phyloP scores from a whole-genome alignment of 2,329 filamentous ascomycete species.

The Byssothecium circinans region DNA sequence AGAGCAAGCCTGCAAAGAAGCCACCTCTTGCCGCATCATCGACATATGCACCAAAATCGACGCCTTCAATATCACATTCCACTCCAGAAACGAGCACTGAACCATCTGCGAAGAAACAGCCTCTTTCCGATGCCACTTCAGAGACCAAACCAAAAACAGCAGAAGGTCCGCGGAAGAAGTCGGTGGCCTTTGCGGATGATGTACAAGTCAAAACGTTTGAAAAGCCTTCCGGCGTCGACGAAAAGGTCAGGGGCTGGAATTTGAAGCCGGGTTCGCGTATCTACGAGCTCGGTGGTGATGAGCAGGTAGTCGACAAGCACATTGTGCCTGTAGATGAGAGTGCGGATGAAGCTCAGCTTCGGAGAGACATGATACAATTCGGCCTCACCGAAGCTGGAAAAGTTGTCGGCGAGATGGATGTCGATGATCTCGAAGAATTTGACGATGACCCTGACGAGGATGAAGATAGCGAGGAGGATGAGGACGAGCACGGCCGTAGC shows the following conservation, averaged over 20 bases:
- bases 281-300: constrained; percentile 48
- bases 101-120: background rate
- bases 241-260: constrained; percentile 29
- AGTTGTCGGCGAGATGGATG: constrained; percentile 86
- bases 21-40: background rate
- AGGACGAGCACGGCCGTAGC: constrained; percentile 76
- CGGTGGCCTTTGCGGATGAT: constrained; percentile 65
- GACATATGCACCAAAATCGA: background rate
- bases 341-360: constrained; percentile 75
- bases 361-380: constrained; percentile 89
- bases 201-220: constrained; percentile 49
- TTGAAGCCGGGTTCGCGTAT: constrained; percentile 42
- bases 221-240: constrained; percentile 15
- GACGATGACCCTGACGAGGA: constrained; percentile 54
- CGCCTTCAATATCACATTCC: background rate
- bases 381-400: constrained; percentile 84
- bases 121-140: background rate
- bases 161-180: constrained; percentile 51
- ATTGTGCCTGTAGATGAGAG: constrained; percentile 75
- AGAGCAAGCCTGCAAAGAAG: constrained; percentile 13
- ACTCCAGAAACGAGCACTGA: background rate
- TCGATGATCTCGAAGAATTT: constrained; percentile 63
- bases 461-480: constrained; percentile 61
- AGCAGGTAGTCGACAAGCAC: constrained; percentile 47
- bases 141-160: constrained; percentile 2